phyloP scores from a whole-genome alignment of 202 grass and related monocot genomes.

The Panicum virgatum region DNA sequence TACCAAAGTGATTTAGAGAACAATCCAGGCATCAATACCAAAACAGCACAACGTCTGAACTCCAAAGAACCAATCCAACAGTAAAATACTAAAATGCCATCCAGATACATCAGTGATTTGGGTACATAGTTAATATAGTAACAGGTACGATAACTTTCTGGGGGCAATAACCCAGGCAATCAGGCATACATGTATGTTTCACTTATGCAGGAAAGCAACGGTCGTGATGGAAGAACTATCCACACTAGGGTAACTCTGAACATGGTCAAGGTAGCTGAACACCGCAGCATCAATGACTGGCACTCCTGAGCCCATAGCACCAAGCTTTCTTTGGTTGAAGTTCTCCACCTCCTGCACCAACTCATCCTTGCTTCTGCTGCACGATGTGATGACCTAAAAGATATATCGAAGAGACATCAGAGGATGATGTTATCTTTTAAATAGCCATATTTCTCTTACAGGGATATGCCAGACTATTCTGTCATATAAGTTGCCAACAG shows the following conservation, averaged over 20 bases:
- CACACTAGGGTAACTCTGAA: constrained; percentile 63
- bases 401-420: constrained; percentile 3
- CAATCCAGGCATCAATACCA: neutral
- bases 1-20: neutral
- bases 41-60: constrained; percentile 3
- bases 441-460: neutral
- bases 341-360: constrained; percentile 77
- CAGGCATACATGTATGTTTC: constrained; percentile 40
- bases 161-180: neutral
- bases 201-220: constrained; percentile 68
- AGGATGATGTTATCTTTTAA: neutral
- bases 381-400: constrained; percentile 78
- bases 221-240: constrained; percentile 60
- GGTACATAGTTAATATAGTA: constrained; percentile 49
- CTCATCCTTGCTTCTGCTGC: constrained; percentile 85
- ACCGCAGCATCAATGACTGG: constrained; percentile 22
- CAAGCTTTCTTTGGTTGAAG: constrained; percentile 73
- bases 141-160: constrained; percentile 19
- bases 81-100: constrained; percentile 15
- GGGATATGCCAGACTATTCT: neutral
- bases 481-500: constrained; percentile 2
- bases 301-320: constrained; percentile 32
- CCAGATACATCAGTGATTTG: constrained; percentile 26
- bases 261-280: constrained; percentile 78
- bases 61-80: neutral